Base-by-base conservation (phyloP, 164 flowering plant genomes). In the Piper betle region DNA sequence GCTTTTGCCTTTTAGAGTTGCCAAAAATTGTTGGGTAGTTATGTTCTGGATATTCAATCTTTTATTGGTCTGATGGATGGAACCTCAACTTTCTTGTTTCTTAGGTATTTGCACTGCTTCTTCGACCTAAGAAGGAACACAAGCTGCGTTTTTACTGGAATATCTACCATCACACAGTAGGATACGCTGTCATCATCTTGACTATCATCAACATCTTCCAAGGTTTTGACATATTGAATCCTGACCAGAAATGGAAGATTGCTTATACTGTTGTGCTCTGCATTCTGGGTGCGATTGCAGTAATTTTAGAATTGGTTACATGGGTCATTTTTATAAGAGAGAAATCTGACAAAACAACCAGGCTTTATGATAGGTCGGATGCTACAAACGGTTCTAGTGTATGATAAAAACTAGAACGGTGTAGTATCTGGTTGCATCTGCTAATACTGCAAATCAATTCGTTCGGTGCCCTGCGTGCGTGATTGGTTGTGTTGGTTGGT, bases 91-190 rank as follows among this genome's bases (percentile, higher is more conserved):
- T 25, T 39, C 33, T 3, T 5, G 15, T 39, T 55, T 66, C 52
- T 39, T 58, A 89, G 87, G 66, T 84, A 20, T 83, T 86, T 59
- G 97, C 92, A 9, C 68, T 90, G 80, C 69, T 90, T 53, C 33
- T 86, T 41, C 77, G 95, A 57, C 97, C 92, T 1, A 78, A 76
- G 58, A 80, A 80, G 75, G 97, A 84, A 0, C 85, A 87, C 79
- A 89, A 91, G 63, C 78, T 41, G 65, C 66, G 90, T 10, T 18
- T 78, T 50, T 82, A 80, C 69, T 91, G 97, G 97, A 86, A 81
- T 39, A 39, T 83, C 63, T 91, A 86, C 76, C 97, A 91, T 77
- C 94, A 82, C 61, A 64, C 79, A 1, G 20, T 85, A 17, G 97
- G 97, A 18, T 88, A 86, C 57, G 13, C 75, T 13, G 75, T 91